A percentile compares a stretch with the other conserved stretches of the same genome.
phyloP scores from a whole-genome alignment of 169 alveolate species.

The Plasmodium berghei region DNA sequence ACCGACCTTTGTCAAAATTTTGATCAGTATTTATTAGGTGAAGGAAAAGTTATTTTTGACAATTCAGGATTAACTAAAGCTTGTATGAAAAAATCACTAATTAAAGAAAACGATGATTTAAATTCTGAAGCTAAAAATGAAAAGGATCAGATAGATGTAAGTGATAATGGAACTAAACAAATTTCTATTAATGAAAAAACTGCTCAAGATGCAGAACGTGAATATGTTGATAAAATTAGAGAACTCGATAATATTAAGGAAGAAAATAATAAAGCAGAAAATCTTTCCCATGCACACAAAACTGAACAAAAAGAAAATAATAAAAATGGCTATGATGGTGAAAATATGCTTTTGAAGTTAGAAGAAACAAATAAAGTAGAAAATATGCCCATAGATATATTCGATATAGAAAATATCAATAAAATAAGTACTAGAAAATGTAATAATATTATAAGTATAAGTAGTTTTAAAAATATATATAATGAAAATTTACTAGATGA shows the following conservation, averaged over 20 bases:
- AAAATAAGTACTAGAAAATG: slow-evolving; percentile 61
- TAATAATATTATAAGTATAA: slow-evolving; percentile 71
- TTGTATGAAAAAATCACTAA: background rate
- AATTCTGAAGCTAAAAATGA: background rate
- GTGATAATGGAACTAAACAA: background rate
- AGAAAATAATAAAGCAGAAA: background rate
- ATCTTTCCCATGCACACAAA: background rate
- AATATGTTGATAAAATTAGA: background rate
- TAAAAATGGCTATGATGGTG: slow-evolving; percentile 8
- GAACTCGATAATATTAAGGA: background rate
- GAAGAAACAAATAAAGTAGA: slow-evolving; percentile 35
- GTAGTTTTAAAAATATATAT: slow-evolving; percentile 72
- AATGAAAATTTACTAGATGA: slow-evolving; percentile 71
- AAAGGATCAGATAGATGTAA: background rate
- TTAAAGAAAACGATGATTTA: background rate
- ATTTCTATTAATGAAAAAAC: background rate
- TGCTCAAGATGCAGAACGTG: background rate
- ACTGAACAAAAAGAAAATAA: background rate
- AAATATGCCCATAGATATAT: slow-evolving; percentile 29
- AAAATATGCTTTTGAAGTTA: slow-evolving; percentile 21
- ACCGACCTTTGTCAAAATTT: slow-evolving; percentile 28
- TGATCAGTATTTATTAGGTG: slow-evolving; percentile 36
- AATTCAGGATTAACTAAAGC: background rate
- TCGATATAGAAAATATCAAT: slow-evolving; percentile 56
- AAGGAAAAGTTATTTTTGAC: slow-evolving; percentile 11